These are phyloP conservation scores for Kodamaea kakaduensis DNA, from an alignment of 805 yeast genomes.

Conservation along the genomic window DNA sequence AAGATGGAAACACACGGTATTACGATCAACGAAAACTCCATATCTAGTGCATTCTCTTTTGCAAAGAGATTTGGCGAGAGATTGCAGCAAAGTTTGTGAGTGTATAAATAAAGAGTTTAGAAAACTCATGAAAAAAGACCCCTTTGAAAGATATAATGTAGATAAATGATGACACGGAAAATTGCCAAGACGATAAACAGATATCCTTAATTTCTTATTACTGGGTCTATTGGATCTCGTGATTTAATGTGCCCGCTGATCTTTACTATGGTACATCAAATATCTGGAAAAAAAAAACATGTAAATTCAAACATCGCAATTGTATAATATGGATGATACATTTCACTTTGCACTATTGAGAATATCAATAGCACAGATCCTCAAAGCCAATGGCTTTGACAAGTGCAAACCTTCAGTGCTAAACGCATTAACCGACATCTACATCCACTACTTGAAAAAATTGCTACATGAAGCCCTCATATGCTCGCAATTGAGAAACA, in stretches of 20 bases:
- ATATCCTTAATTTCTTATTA: background rate
- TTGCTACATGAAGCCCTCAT: slow-evolving; percentile 48
- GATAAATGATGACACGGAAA: background rate
- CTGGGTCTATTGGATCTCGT: no score
- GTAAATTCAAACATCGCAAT: background rate
- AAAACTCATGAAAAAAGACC: slow-evolving; percentile 3
- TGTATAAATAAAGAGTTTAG: background rate
- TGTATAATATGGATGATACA: slow-evolving; percentile 31
- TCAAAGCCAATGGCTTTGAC: slow-evolving; percentile 83
- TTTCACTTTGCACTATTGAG: slow-evolving; percentile 37
- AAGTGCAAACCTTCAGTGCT: slow-evolving; percentile 66
- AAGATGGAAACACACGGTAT: slow-evolving; percentile 40
- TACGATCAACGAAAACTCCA: slow-evolving; percentile 69
- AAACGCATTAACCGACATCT: slow-evolving; percentile 74
- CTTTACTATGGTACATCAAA: background rate
- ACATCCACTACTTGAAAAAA: slow-evolving; percentile 57
- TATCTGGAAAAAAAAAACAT: slow-evolving; percentile 3
- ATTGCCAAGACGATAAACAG: background rate
- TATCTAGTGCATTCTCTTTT: slow-evolving; percentile 81
- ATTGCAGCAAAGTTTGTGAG: slow-evolving; percentile 43
- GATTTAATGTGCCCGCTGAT: background rate
- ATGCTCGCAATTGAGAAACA: slow-evolving; percentile 43
- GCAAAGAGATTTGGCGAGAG: slow-evolving; percentile 64
- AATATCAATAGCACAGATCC: slow-evolving; percentile 47
- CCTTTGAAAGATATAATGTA: background rate